Percentiles rank a stretch among this genome's conserved stretches.
phyloP scores from a whole-genome alignment of 1,284 basidiomycete species.

The Wallemia ichthyophaga region DNA sequence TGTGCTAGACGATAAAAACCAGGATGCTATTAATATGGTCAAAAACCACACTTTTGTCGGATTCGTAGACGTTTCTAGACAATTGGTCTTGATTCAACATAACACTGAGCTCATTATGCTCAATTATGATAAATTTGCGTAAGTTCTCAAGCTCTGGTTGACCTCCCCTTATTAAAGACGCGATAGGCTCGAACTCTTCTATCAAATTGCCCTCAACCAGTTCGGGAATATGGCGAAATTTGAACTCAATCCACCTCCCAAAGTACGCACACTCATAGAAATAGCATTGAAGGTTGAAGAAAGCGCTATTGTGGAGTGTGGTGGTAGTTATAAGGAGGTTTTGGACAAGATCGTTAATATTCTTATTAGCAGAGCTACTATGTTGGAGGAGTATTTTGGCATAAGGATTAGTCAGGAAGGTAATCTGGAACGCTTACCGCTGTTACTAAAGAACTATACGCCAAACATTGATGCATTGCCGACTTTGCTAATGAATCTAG shows the following conservation, averaged over 20 bases:
- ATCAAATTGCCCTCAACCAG: slow-evolving; percentile 70
- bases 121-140: slow-evolving; percentile 56
- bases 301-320: slow-evolving; percentile 12
- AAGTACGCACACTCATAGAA: slow-evolving; percentile 34
- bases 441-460: slow-evolving; percentile 51
- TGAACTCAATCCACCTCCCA: slow-evolving; percentile 51
- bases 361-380: slow-evolving; percentile 29
- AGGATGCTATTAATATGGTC: slow-evolving; percentile 26
- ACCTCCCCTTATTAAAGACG: slow-evolving; percentile 1
- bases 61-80: slow-evolving; percentile 45
- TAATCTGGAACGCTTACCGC: slow-evolving; percentile 38
- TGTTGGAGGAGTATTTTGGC: slow-evolving; percentile 81
- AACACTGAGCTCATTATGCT: slow-evolving; percentile 65
- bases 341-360: slow-evolving; percentile 16
- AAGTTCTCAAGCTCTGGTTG: slow-evolving; percentile 13
- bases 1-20: background rate
- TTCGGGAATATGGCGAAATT: slow-evolving; percentile 55
- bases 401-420: slow-evolving; percentile 35
- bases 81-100: slow-evolving; percentile 58
- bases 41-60: slow-evolving; percentile 76
- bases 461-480: slow-evolving; percentile 64
- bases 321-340: slow-evolving; percentile 22
- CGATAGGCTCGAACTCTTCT: slow-evolving; percentile 67
- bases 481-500: slow-evolving; percentile 51
- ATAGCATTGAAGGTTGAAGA: slow-evolving; percentile 47